Evolutionary conservation across 2,329 filamentous ascomycete species (phyloP).

Genomic region (Pleurostoma richardsiae): DNA sequence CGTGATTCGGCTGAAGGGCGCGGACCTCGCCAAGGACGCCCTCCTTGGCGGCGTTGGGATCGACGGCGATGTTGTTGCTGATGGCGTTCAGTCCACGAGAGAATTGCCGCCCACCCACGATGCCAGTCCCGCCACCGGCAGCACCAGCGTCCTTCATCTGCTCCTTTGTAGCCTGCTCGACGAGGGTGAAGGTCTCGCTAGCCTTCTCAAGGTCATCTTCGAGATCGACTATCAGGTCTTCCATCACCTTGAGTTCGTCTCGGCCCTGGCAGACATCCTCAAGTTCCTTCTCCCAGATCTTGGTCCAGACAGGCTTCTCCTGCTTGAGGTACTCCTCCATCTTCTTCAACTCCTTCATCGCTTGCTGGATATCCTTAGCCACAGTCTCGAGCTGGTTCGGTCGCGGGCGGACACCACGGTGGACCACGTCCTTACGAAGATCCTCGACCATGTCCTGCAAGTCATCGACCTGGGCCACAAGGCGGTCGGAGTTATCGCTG

Average conservation of each 20-base stretch:
- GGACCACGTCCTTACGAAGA: conserved; percentile 92
- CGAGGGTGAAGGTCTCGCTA: conserved; percentile 84
- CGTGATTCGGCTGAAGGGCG: conserved; percentile 90
- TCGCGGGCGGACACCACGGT: conserved; percentile 83
- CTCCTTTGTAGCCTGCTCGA: conserved; percentile 97
- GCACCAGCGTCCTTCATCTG: conserved; percentile 73
- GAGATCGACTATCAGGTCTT: conserved; percentile 88
- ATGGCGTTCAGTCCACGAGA: conserved; percentile 52
- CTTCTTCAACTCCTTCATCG: conserved; percentile 84
- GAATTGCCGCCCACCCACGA: conserved; percentile 49
- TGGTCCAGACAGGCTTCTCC: conserved; percentile 96
- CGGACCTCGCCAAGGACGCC: conserved; percentile 89
- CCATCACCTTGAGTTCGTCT: conserved; percentile 91
- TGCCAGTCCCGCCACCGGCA: conserved; percentile 39
- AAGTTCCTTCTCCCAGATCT: conserved; percentile 98
- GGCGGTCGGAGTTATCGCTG: conserved; percentile 79
- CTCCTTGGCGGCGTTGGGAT: conserved; percentile 83
- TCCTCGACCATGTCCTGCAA: conserved; percentile 97
- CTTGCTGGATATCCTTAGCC: conserved; percentile 76
- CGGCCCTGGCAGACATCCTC: conserved; percentile 94
- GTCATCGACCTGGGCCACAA: conserved; percentile 90
- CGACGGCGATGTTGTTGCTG: conserved; percentile 38
- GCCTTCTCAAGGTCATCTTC: conserved; percentile 95
- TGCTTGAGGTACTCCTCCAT: conserved; percentile 87
- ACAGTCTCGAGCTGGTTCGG: conserved; percentile 87